Base-by-base conservation (phyloP, 148 eudicot species). In the Fagopyrum esculentum region DNA sequence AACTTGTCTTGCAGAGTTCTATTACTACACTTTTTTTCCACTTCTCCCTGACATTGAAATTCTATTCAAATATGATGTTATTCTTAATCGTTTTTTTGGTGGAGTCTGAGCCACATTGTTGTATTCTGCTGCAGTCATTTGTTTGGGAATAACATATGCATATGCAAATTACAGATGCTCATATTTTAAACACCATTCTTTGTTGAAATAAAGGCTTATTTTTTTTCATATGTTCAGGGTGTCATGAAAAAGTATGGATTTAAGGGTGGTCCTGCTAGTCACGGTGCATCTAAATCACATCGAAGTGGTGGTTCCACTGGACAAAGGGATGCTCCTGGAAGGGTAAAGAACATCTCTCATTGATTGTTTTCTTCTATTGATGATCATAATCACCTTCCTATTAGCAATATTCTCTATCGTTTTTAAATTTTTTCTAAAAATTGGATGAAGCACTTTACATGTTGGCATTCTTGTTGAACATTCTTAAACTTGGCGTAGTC, bases 301-400 rank as follows among this genome's bases (percentile, higher is more conserved):
- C 85, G 98, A 59, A 88, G 97, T 85, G 74, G 78, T 81, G 98
- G 98, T 76, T 93, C 98, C 75, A 91, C 97, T 44, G 97, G 98
- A 76, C 98, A 91, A 74, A 89, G 98, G 83, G 97, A 91, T 84
- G 91, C 93, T 78, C 91, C 98, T 71, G 98, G 98, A 77, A 91
- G 54, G 88, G 98, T 93, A 82, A 78, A 35, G 17, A 66, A 2
- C 71, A 40, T 2, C 7, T 4, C 26, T 30, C 69, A 11, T 63
- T 3, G 16, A 10, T 30, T 9, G 43, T 63, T 11, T 26, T 43
- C 43, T 59, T 63, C 69, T 63, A 1, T 11, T 35, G 43, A 30
- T 13, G 8, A 66, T 66, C 71, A 35, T 40, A 40, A 9, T 15
- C 12, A 17, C 71, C 10, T 43, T 66, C n/a, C n/a, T 35, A 35